phyloP scores from a whole-genome alignment of 805 yeast genomes.

The Yarrowia sp. region DNA sequence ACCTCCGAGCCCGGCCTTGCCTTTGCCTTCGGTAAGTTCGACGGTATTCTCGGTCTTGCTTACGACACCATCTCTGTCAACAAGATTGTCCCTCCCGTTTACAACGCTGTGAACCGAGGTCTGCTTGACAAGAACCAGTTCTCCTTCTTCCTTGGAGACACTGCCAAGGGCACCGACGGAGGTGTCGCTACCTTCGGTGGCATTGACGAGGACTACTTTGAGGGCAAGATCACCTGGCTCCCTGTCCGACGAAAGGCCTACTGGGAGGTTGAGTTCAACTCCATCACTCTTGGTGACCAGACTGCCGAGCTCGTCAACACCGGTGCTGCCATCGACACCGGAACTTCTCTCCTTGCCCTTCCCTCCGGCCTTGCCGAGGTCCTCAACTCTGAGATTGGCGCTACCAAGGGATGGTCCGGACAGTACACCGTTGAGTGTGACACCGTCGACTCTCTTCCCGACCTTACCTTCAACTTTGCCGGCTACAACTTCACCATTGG shows the following conservation, averaged over 20 bases:
- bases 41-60: conserved; percentile 94
- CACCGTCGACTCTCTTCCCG: conserved; percentile 79
- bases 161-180: conserved; percentile 63
- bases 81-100: conserved; percentile 88
- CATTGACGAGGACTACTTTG: conserved; percentile 67
- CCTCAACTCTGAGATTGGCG: conserved; percentile 93
- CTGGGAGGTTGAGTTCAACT: conserved; percentile 96
- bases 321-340: conserved; percentile 98
- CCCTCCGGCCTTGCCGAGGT: conserved; percentile 96
- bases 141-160: conserved; percentile 86
- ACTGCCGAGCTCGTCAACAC: conserved; percentile 74
- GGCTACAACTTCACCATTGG: conserved; percentile 90
- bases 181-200: conserved; percentile 98
- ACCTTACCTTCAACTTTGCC: conserved; percentile 81
- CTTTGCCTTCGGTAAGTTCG: conserved; percentile 97
- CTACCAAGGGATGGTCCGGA: conserved; percentile 95
- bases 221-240: conserved; percentile 88
- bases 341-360: conserved; percentile 92
- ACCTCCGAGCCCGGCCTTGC: conserved; percentile 97
- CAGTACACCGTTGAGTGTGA: conserved; percentile 93
- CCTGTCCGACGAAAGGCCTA: conserved; percentile 99
- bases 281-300: conserved; percentile 89
- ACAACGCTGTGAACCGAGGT: conserved; percentile 80
- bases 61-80: conserved; percentile 88
- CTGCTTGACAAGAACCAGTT: conserved; percentile 81